Base-by-base conservation (phyloP, 805 yeast genomes). In the Hanseniaspora guilliermondii region DNA sequence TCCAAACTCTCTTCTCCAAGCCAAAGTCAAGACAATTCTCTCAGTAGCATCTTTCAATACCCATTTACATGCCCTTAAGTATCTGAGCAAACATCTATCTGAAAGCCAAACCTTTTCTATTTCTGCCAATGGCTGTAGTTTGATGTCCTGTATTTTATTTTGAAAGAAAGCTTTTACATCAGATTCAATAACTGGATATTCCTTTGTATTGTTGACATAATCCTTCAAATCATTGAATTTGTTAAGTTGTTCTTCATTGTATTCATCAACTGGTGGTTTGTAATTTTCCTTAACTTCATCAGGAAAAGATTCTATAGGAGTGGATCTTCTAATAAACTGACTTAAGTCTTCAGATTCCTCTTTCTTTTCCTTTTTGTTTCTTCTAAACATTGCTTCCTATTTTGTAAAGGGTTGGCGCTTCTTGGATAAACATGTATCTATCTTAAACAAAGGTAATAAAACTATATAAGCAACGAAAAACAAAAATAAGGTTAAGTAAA, bases 1-100 rank as follows among this genome's bases (percentile, higher is more conserved):
- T 24, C 97, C 97, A 65, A 88, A 89, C 60, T 85, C 91, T 61
- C 97, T 80, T 71, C 98, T 80, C 98, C 98, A 93, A 3, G 86
- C 82, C 21, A 93, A 60, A 0, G 97, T 83, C 22, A 79, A 77
- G 59, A 80, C 83, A 11, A 93, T 73, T 63, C 98, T 78, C 54
- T 76, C 76, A 49, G 81, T 82, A 39, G 94, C 85, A 12, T 83
- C 86, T 30, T 74, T 68, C 0, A 74, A 75, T 32, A 77, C 74
- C 98, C 98, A 93, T 66, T 87, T 91, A 24, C 96, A 85, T 24
- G 98, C 99, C 55, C 97, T 77, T 54, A 91, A 71, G 66, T 93
- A 93, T 65, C 99, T 78, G 62, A 87, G 68, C 56, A 93, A 74
- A 65, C 98, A 93, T 66, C 93, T 98, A 61, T 84, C 77, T 1